Percentiles rank a stretch among this genome's conserved stretches.
These are phyloP conservation scores for Iris pallida DNA, from an alignment of 116 monocot species.

Conservation along the genomic window DNA sequence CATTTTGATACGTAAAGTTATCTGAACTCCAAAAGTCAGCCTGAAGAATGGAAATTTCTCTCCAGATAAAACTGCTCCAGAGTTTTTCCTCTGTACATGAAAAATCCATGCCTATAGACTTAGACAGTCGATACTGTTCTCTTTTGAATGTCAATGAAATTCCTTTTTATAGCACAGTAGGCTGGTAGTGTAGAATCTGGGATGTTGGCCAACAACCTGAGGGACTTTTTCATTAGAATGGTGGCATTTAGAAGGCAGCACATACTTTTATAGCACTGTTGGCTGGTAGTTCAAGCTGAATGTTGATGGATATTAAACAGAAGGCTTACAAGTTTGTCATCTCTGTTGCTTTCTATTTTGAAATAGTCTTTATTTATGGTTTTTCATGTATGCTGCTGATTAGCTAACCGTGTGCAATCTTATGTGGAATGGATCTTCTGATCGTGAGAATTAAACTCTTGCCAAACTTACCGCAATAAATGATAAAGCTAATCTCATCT, in stretches of 20 bases:
- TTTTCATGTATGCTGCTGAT: too few species aligned
- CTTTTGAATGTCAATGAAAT: too few species aligned
- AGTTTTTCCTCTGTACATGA: neutral
- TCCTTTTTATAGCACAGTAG: neutral
- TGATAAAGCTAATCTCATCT: slow-evolving; percentile 11
- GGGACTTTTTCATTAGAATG: too few species aligned
- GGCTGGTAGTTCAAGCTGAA: too few species aligned
- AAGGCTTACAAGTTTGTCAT: neutral
- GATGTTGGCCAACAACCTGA: too few species aligned
- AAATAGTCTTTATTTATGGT: neutral
- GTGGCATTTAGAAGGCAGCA: too few species aligned
- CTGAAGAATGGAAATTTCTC: neutral
- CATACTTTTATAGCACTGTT: too few species aligned
- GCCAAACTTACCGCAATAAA: neutral
- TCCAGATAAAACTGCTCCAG: neutral
- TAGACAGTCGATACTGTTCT: neutral
- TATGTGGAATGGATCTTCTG: neutral
- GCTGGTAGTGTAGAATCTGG: neutral
- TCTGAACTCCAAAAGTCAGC: too few species aligned
- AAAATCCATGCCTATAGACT: too few species aligned
- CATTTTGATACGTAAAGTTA: too few species aligned
- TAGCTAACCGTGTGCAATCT: too few species aligned
- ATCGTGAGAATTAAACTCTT: neutral
- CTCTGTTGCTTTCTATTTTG: neutral
- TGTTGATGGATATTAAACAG: too few species aligned